Evolutionary conservation across 805 yeast species (phyloP).

Genomic region (Ascoidea asiatica): DNA sequence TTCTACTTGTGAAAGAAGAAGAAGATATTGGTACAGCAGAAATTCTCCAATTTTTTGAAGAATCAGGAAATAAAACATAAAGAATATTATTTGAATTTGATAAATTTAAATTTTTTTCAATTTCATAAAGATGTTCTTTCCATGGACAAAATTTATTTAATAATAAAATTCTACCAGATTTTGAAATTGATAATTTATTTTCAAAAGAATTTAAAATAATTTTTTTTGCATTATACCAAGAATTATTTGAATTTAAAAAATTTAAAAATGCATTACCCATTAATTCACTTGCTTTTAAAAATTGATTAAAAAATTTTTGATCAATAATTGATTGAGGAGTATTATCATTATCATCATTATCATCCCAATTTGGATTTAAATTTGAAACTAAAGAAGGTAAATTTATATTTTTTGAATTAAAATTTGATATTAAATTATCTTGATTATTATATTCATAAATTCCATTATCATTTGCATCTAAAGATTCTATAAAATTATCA

Average conservation of each 20-base stretch:
- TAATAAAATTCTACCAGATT: slow-evolving; percentile 60
- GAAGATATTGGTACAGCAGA: slow-evolving; percentile 82
- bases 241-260: slow-evolving; percentile 55
- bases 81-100: slow-evolving; percentile 44
- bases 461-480: slow-evolving; percentile 96
- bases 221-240: slow-evolving; percentile 86
- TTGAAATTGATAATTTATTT: slow-evolving; percentile 41
- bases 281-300: slow-evolving; percentile 56
- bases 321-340: slow-evolving; percentile 52
- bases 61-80: slow-evolving; percentile 72
- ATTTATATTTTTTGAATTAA: slow-evolving; percentile 59
- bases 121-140: slow-evolving; percentile 78
- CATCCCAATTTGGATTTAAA: slow-evolving; percentile 80
- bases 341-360: no score
- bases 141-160: slow-evolving; percentile 79
- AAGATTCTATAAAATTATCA: slow-evolving; percentile 74
- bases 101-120: slow-evolving; percentile 51
- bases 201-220: slow-evolving; percentile 62
- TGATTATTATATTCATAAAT: slow-evolving; percentile 51
- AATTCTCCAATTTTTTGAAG: slow-evolving; percentile 63
- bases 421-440: slow-evolving; percentile 40
- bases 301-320: slow-evolving; percentile 46
- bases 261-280: slow-evolving; percentile 75
- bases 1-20: slow-evolving; percentile 75
- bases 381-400: slow-evolving; percentile 68